phyloP scores from a whole-genome alignment of 148 eudicot genomes.

The Suaeda aralocaspica region DNA sequence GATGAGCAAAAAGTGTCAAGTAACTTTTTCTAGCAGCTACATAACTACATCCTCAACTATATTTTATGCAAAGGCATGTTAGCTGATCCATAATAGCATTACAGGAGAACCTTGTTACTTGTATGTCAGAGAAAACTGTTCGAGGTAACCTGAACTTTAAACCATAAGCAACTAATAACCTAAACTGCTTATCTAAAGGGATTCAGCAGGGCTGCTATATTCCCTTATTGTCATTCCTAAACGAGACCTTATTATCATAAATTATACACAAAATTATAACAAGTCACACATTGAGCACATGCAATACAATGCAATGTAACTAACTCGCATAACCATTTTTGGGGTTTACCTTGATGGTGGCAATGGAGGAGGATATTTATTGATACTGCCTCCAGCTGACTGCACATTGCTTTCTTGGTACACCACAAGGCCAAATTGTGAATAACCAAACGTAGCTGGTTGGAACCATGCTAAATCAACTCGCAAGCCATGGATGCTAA shows the following conservation, averaged over 20 bases:
- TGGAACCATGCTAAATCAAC: conserved; percentile 79
- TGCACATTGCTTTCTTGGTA: conserved; percentile 35
- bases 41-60: too few species aligned
- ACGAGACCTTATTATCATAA: too few species aligned
- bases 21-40: background rate
- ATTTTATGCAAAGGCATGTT: background rate
- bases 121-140: background rate
- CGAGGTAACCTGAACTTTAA: background rate
- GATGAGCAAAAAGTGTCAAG: too few species aligned
- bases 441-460: conserved; percentile 65
- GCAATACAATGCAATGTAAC: background rate
- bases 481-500: conserved; percentile 53
- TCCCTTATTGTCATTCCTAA: too few species aligned
- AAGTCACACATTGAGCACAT: background rate
- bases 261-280: too few species aligned
- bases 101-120: background rate
- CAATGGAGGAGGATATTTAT: conserved; percentile 32
- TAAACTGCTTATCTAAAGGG: too few species aligned
- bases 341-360: conserved; percentile 44
- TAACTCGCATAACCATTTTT: background rate
- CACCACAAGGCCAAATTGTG: conserved; percentile 77
- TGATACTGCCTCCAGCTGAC: conserved; percentile 30
- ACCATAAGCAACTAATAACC: background rate
- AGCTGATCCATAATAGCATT: background rate
- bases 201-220: too few species aligned